phyloP scores from a whole-genome alignment of 495 filamentous ascomycete species.

The Penicillium soppii region DNA sequence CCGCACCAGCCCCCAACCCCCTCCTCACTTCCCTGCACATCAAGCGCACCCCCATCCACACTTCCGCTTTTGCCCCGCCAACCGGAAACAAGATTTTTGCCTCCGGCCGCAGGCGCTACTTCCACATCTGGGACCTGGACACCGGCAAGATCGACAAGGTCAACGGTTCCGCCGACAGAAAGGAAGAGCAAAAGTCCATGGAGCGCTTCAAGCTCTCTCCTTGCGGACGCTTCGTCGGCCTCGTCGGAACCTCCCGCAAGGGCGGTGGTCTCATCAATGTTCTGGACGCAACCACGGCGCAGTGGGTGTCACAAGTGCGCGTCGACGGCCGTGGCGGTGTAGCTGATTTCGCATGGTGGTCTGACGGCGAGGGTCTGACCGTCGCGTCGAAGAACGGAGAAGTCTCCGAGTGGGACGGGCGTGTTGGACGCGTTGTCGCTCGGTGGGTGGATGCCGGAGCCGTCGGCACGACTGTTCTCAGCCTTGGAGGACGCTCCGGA shows the following conservation, averaged over 20 bases:
- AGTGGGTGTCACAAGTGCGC: conserved; percentile 84
- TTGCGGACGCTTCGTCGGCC: conserved; percentile 77
- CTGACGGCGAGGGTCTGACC: conserved; percentile 70
- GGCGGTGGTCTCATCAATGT: conserved; percentile 88
- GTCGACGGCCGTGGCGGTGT: conserved; percentile 81
- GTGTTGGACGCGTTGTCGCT: conserved; percentile 61
- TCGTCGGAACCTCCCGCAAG: conserved; percentile 74
- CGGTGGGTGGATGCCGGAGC: conserved; percentile 91
- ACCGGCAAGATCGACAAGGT: conserved; percentile 82
- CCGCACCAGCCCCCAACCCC: conserved; percentile 76
- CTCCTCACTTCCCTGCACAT: conserved; percentile 87
- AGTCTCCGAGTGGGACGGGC: conserved; percentile 85
- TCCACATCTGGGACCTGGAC: conserved; percentile 88
- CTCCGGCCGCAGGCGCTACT: conserved; percentile 82
- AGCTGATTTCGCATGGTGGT: conserved; percentile 90
- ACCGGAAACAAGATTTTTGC: conserved; percentile 65
- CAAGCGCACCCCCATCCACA: conserved; percentile 73
- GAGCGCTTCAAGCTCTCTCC: conserved; percentile 84
- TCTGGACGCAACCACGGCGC: conserved; percentile 73
- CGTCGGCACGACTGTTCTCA: conserved; percentile 77
- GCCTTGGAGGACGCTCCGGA: conserved; percentile 67
- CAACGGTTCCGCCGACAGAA: conserved; percentile 65
- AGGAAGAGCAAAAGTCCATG: conserved; percentile 83
- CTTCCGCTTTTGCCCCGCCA: conserved; percentile 67
- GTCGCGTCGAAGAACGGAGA: conserved; percentile 84